These are phyloP conservation scores for Alternaria angustiovoidea DNA, from an alignment of 2,329 filamentous ascomycete species.

Conservation along the genomic window DNA sequence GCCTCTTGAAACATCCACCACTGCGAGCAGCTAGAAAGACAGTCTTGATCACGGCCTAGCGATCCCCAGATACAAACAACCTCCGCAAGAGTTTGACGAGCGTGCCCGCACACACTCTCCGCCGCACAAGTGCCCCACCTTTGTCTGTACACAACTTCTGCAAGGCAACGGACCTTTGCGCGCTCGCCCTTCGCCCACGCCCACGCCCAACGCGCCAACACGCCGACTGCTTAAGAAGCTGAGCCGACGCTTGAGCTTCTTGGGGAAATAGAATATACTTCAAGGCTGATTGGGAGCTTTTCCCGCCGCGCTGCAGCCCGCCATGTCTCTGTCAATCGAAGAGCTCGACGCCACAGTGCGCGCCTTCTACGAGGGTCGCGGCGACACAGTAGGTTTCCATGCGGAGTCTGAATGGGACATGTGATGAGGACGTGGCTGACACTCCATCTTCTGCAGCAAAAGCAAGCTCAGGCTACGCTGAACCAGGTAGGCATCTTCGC, in stretches of 20 bases:
- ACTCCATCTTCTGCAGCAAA: slow-evolving; percentile 72
- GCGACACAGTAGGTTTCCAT: slow-evolving; percentile 76
- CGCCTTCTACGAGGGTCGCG: slow-evolving; percentile 96
- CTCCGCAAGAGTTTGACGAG: slow-evolving; percentile 7
- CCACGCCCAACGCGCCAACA: slow-evolving; percentile 20
- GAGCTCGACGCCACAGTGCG: slow-evolving; percentile 97
- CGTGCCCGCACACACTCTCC: slow-evolving; percentile 36
- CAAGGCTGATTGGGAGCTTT: slow-evolving; percentile 45
- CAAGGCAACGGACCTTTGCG: slow-evolving; percentile 40
- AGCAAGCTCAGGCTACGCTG: slow-evolving; percentile 88
- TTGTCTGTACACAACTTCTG: slow-evolving; percentile 39
- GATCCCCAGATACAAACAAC: slow-evolving; percentile 14
- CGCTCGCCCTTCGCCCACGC: slow-evolving; percentile 21
- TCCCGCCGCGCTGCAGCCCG: slow-evolving; percentile 45
- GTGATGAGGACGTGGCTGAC: slow-evolving; percentile 49
- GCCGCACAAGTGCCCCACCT: slow-evolving; percentile 44
- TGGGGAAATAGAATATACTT: slow-evolving; percentile 29
- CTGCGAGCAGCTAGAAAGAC: slow-evolving; percentile 30
- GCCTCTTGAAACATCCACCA: slow-evolving; percentile 30
- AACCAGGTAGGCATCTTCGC: slow-evolving; percentile 75
- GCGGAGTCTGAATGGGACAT: background rate
- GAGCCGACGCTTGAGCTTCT: slow-evolving; percentile 24
- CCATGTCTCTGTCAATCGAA: slow-evolving; percentile 77
- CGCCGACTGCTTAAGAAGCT: slow-evolving; percentile 10
- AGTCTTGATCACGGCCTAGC: slow-evolving; percentile 22